phyloP scores from a whole-genome alignment of 257 asterid genomes.

The Cynanchum wilfordii region DNA sequence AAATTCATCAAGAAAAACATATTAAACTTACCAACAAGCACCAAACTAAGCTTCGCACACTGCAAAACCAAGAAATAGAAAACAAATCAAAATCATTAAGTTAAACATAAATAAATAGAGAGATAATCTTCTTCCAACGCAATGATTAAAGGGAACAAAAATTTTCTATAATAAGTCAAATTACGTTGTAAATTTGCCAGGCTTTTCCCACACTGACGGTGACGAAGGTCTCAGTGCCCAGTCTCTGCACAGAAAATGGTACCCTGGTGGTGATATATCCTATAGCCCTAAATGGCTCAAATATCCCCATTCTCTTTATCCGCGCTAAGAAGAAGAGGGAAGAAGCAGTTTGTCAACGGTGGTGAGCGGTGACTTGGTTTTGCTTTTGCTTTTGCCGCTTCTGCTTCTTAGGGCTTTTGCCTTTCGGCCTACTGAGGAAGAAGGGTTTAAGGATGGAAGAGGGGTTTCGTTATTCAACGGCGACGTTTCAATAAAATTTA shows the following conservation, averaged over 20 bases:
- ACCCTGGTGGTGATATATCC: constrained; percentile 73
- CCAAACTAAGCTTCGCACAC: constrained; percentile 89
- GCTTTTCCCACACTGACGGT: constrained; percentile 90
- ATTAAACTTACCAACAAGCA: constrained; percentile 68
- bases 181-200: constrained; percentile 81
- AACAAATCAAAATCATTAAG: not conserved
- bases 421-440: not conserved
- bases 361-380: not conserved
- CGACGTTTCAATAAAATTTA: not conserved
- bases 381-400: not conserved
- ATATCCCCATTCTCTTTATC: constrained; percentile 43
- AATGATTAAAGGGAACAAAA: not conserved
- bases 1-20: constrained; percentile 37
- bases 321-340: not conserved
- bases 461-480: not conserved
- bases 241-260: constrained; percentile 82
- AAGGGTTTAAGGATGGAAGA: not conserved
- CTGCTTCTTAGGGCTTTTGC: not conserved
- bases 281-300: constrained; percentile 80
- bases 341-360: not conserved
- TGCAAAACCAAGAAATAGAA: constrained; percentile 22
- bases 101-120: not conserved
- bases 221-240: constrained; percentile 86
- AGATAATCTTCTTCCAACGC: not conserved
- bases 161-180: not conserved